A percentile compares a stretch with the other conserved stretches of the same genome.
Evolutionary conservation across 148 eudicot genomes (phyloP).

Genomic region (Camellia granthamiana): DNA sequence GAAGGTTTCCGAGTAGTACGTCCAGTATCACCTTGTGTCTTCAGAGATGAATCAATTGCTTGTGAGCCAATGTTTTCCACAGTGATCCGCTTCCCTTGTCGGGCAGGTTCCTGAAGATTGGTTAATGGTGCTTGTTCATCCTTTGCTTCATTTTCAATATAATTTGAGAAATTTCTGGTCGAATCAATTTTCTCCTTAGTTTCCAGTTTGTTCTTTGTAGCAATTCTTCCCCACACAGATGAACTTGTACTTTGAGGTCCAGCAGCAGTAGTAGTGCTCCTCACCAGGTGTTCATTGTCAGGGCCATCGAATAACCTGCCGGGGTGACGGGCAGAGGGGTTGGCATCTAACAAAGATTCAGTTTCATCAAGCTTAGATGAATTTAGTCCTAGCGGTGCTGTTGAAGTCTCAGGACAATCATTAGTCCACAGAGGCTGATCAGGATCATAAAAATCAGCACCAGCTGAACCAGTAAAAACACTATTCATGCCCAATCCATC

Average conservation of each 20-base stretch:
- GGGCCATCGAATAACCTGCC: constrained; percentile 22
- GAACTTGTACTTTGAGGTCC: constrained; percentile 51
- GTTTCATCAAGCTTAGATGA: constrained; percentile 44
- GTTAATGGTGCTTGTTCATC: constrained; percentile 32
- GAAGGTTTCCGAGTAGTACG: constrained; percentile 41
- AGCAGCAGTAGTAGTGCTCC: constrained; percentile 35
- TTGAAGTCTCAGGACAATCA: constrained; percentile 55
- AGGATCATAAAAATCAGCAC: constrained; percentile 90
- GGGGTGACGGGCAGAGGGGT: constrained; percentile 34
- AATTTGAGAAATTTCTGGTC: constrained; percentile 32
- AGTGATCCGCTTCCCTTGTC: constrained; percentile 40
- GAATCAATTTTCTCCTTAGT: constrained; percentile 45
- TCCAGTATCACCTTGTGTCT: constrained; percentile 45
- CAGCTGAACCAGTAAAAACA: constrained; percentile 37
- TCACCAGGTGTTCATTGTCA: constrained; percentile 29
- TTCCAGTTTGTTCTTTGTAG: constrained; percentile 45
- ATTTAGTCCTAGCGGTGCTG: constrained; percentile 38
- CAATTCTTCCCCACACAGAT: constrained; percentile 61
- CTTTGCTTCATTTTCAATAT: constrained; percentile 28
- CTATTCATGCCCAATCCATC: constrained; percentile 44
- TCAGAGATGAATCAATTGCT: constrained; percentile 37
- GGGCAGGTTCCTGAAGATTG: constrained; percentile 29
- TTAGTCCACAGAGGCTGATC: constrained; percentile 92
- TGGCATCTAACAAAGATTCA: constrained; percentile 44
- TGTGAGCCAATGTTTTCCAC: constrained; percentile 30